Evolutionary conservation across 371 early-diverging fungal species (phyloP).

Genomic region (Saksenaea vasiformis): DNA sequence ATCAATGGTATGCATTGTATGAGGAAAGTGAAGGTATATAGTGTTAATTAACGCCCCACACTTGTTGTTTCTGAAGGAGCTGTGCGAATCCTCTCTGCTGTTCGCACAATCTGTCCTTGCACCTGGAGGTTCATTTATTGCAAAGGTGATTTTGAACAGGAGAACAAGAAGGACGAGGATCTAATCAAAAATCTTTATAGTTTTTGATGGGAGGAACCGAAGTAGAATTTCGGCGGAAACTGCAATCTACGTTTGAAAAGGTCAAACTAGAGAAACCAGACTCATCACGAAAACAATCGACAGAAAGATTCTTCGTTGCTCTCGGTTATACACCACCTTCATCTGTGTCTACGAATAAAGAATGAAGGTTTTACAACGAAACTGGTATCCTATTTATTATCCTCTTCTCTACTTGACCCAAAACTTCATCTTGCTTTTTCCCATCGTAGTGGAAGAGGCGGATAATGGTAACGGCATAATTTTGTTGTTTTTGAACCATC

Average conservation of each 20-base stretch:
- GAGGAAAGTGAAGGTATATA: neutral
- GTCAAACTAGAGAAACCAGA: conserved; percentile 69
- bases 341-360: neutral
- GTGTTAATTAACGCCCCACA: too few relatives aligned
- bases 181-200: too few relatives aligned
- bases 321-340: conserved; percentile 33
- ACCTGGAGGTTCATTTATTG: conserved; percentile 68
- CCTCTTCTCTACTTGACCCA: neutral
- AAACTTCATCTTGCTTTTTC: neutral
- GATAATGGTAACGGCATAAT: conserved; percentile 7
- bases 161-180: too few relatives aligned
- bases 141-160: conserved; percentile 75
- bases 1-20: conserved; percentile 51
- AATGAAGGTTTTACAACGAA: neutral
- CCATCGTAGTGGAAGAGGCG: neutral
- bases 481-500: conserved; percentile 21
- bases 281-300: conserved; percentile 72
- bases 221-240: conserved; percentile 42
- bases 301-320: conserved; percentile 81
- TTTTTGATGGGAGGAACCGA: conserved; percentile 72
- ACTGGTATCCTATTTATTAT: neutral
- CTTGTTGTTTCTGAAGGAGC: conserved; percentile 32
- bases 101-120: conserved; percentile 66
- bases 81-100: conserved; percentile 68
- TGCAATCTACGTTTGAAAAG: conserved; percentile 46